These are phyloP conservation scores for Rhazya stricta DNA, from an alignment of 257 asterid genomes.

Conservation along the genomic window DNA sequence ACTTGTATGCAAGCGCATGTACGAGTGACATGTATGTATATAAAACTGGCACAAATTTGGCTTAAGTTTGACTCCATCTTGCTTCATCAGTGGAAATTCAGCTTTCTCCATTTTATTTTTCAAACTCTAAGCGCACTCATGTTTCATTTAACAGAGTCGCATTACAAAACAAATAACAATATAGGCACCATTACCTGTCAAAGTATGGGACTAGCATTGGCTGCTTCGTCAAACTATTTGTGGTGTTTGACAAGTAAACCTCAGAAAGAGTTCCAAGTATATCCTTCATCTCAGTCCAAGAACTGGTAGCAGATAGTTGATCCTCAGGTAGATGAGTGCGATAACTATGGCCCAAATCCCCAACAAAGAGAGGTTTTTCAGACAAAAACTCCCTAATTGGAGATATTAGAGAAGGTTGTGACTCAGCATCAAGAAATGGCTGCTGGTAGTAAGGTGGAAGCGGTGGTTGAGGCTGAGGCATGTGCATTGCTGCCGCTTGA, in stretches of 20 bases:
- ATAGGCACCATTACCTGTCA: slow-evolving; percentile 50
- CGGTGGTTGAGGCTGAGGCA: slow-evolving; percentile 42
- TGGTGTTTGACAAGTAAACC: slow-evolving; percentile 32
- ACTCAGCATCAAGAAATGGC: slow-evolving; percentile 26
- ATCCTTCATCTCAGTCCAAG: slow-evolving; percentile 40
- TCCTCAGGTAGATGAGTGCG: slow-evolving; percentile 22
- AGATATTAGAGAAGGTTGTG: slow-evolving; percentile 43
- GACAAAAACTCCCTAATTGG: slow-evolving; percentile 46
- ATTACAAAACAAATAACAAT: background rate
- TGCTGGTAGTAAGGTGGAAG: slow-evolving; percentile 23
- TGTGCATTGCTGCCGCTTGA: slow-evolving; percentile 28
- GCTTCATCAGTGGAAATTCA: background rate
- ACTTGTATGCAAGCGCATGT: background rate
- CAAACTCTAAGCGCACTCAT: background rate
- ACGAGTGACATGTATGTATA: background rate
- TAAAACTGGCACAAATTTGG: background rate
- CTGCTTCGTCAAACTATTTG: slow-evolving; percentile 47
- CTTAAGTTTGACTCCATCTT: background rate
- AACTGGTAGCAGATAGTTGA: slow-evolving; percentile 26
- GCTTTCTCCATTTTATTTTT: background rate
- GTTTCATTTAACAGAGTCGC: background rate
- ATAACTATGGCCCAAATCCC: slow-evolving; percentile 26
- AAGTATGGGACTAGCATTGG: slow-evolving; percentile 85
- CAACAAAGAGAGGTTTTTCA: slow-evolving; percentile 38
- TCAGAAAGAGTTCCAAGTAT: slow-evolving; percentile 46